These are phyloP conservation scores for Epichloe gansuensis DNA, from an alignment of 2,329 filamentous ascomycete species.

Conservation along the genomic window DNA sequence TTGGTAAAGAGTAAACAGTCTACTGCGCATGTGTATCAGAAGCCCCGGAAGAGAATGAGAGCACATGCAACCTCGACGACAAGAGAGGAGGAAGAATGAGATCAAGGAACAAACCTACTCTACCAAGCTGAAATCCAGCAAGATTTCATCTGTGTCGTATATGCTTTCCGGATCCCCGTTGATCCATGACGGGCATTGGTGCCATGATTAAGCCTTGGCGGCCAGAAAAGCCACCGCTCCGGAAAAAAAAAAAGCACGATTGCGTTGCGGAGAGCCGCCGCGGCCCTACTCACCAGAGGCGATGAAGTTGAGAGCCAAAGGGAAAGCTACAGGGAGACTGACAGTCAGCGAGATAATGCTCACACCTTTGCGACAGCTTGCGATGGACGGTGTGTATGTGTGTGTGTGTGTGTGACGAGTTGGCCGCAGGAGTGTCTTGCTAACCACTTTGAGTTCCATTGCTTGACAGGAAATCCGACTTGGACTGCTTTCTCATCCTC, in stretches of 20 bases:
- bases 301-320: constrained; percentile 79
- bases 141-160: background rate
- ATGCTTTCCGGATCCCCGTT: background rate
- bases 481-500: constrained; percentile 48
- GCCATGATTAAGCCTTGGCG: background rate
- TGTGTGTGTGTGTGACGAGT: constrained; percentile 4
- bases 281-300: constrained; percentile 69
- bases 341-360: constrained; percentile 4
- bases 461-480: constrained; percentile 58
- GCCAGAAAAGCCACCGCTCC: background rate
- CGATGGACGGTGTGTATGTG: background rate
- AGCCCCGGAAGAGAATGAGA: background rate
- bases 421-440: constrained; percentile 13
- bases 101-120: constrained; percentile 29
- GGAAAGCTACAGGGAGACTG: constrained; percentile 43
- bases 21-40: background rate
- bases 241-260: background rate
- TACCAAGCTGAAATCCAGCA: constrained; percentile 9
- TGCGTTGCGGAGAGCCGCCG: background rate
- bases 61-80: background rate
- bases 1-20: background rate
- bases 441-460: constrained; percentile 79
- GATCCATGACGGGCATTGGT: background rate
- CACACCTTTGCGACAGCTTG: background rate
- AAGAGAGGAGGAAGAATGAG: constrained; percentile 19